Evolutionary conservation across 139 green algal species (phyloP), one percentile per base, ranked within the genome.

Genomic region (Coelastrella sp.): DNA sequence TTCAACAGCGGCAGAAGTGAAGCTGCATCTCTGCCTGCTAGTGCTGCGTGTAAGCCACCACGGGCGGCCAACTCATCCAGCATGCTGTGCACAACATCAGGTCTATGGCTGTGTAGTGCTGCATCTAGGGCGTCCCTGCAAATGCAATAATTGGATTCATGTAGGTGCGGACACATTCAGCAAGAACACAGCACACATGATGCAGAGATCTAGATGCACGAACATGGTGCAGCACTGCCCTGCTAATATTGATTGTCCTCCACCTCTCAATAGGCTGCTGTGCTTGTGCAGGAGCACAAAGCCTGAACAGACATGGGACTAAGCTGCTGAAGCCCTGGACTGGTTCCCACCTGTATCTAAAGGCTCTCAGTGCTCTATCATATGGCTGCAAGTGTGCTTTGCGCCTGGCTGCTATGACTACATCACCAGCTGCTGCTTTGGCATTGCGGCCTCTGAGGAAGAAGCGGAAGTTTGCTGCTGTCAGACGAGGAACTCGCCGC

Each of bases 121-220:
- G 94, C 92, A 68, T 96, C 91, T 59, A 99, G 85, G 2, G 96
- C 96, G 8, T 96, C 96, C 66, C 89, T 94, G 86, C 78, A 89
- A 5, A 59, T 51, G 77, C 51, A 72, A 13, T 30, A 17, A 34
- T 40, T 21, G 25, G n/a, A n/a, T n/a, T n/a, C n/a, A n/a, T n/a
- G n/a, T n/a, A n/a, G n/a, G n/a, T n/a, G n/a, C n/a, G n/a, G n/a
- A n/a, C n/a, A n/a, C n/a, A n/a, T n/a, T n/a, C n/a, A n/a, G n/a
- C n/a, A n/a, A n/a, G n/a, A n/a, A n/a, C n/a, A n/a, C n/a, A n/a
- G n/a, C n/a, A n/a, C n/a, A 57, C 45, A 57, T 9, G 11, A 57
- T 57, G 11, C 45, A 57, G 45, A 13, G 11, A 57, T 57, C 45
- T 9, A 9, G 11, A 57, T 57, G 45, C 11, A 13, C 15, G 45